Base-by-base conservation (phyloP, 2,329 filamentous ascomycete species). In the Zymoseptoria tritici region DNA sequence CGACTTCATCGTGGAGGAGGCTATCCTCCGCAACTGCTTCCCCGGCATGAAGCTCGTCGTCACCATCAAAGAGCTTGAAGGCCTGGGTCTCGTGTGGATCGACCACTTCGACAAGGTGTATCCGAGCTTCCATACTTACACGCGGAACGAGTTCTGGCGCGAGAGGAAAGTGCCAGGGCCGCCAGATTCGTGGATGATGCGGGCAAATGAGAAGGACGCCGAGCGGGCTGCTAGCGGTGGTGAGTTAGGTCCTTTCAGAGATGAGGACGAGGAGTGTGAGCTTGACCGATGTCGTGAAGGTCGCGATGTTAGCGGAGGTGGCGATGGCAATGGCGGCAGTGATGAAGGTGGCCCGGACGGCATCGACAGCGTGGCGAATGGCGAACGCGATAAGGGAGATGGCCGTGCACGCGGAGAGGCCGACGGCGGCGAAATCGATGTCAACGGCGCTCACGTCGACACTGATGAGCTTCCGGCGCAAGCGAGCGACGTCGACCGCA, bases 1-100 rank as follows among this genome's bases (percentile, higher is more conserved):
- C 62, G 71, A 72, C 11, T 86, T 95, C 64, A 84, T 88, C 68
- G 70, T 96, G 3, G 91, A 96, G 61, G 81, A 84, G 24, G 72
- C 80, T 4, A 71, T 84, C 2, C 74, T 88, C 19, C 61, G 77
- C 26, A 76, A 83, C 58, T 83, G 88, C 68, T 81, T 83, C 60
- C 73, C 80, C 0, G 89, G 90, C 0, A 73, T 80, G 74, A 80
- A 78, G 70, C 69, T 80, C 54, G 68, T 75, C 42, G 77, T 70
- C 5, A 66, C 59, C 11, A 65, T 75, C 57, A 67, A 66, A 26
- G 59, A 68, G 59, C 61, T 71, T 13, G 66, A 69, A 49, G 58
- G 66, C 19, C 72, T 72, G 22, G 11, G 9, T n/a, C 57, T 74
- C 50, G 60, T 63, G 58, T 74, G 69, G 64, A 63, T 76, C 54